Conservation (phyloP, 208 protist genomes). For the Acanthamoeba rhysodes region DNA sequence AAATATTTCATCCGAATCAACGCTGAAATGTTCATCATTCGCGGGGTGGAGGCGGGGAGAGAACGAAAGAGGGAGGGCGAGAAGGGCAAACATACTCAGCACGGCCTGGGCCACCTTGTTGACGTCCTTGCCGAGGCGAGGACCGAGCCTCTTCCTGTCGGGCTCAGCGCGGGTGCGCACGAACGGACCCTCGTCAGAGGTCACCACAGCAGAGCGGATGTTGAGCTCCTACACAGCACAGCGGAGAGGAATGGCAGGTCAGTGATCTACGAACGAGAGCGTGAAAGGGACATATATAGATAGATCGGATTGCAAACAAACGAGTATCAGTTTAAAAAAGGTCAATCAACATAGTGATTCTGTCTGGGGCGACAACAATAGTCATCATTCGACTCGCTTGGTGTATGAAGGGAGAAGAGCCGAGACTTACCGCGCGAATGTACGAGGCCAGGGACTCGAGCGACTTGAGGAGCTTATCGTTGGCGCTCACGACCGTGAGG, state of each 20-base stretch:
- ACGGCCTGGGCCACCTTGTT: constrained; percentile 89
- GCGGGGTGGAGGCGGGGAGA: neutral
- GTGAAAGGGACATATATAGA: too few species aligned
- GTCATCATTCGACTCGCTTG: neutral
- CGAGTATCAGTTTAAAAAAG: constrained; percentile 1
- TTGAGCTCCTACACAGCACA: constrained; percentile 41
- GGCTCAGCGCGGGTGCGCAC: constrained; percentile 10
- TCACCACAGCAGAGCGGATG: constrained; percentile 6
- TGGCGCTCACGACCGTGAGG: constrained; percentile 39
- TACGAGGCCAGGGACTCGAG: constrained; percentile 10
- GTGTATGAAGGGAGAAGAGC: neutral
- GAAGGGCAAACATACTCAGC: neutral
- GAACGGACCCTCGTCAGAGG: constrained; percentile 42
- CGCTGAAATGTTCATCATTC: constrained; percentile 31
- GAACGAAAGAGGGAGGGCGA: neutral
- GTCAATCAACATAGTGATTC: constrained; percentile 44
- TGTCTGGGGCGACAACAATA: constrained; percentile 48
- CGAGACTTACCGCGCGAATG: constrained; percentile 88
- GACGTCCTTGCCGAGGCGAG: constrained; percentile 91
- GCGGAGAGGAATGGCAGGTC: neutral
- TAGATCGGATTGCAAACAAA: constrained; percentile 19
- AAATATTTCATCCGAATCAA: constrained; percentile 22
- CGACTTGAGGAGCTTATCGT: constrained; percentile 13
- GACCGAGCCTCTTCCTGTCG: constrained; percentile 52
- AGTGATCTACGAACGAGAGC: neutral